phyloP scores from a whole-genome alignment of 2,329 filamentous ascomycete species.

The Penicillium griseofulvum region DNA sequence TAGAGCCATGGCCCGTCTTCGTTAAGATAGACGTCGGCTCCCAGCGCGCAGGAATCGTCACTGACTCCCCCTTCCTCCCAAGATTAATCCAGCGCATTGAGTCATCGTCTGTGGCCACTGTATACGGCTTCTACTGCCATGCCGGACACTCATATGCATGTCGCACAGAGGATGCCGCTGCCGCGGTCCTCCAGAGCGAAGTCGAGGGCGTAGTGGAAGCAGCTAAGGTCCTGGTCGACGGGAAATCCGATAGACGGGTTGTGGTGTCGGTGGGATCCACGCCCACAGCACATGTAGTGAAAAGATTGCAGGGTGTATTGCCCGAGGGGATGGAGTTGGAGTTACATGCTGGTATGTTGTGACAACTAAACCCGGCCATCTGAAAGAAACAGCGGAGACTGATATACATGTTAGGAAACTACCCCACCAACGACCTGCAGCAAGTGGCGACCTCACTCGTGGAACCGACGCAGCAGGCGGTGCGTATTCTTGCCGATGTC shows the following conservation, averaged over 20 bases:
- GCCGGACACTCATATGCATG: constrained; percentile 27
- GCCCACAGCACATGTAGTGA: constrained; percentile 28
- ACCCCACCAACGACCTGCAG: constrained; percentile 72
- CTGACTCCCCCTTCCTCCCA: constrained; percentile 10
- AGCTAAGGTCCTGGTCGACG: constrained; percentile 1
- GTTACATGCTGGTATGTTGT: constrained; percentile 15
- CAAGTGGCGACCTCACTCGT: constrained; percentile 68
- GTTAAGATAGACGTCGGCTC: constrained; percentile 28
- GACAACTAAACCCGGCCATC: not conserved
- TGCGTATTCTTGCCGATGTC: constrained; percentile 65
- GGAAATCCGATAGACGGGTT: constrained; percentile 6
- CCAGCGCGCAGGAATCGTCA: constrained; percentile 20
- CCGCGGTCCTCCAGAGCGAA: constrained; percentile 17
- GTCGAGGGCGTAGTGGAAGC: constrained; percentile 20
- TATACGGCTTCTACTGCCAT: constrained; percentile 28
- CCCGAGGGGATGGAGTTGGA: constrained; percentile 18
- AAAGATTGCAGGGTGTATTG: constrained; percentile 8
- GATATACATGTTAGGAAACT: constrained; percentile 35
- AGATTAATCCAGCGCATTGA: constrained; percentile 18
- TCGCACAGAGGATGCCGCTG: constrained; percentile 21
- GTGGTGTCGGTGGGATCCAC: constrained; percentile 26
- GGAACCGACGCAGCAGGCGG: constrained; percentile 25
- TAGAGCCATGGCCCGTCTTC: constrained; percentile 23
- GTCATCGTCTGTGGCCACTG: constrained; percentile 5
- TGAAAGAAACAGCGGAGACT: not conserved